phyloP scores from a whole-genome alignment of 441 rosid species.

The Iberis amara region DNA sequence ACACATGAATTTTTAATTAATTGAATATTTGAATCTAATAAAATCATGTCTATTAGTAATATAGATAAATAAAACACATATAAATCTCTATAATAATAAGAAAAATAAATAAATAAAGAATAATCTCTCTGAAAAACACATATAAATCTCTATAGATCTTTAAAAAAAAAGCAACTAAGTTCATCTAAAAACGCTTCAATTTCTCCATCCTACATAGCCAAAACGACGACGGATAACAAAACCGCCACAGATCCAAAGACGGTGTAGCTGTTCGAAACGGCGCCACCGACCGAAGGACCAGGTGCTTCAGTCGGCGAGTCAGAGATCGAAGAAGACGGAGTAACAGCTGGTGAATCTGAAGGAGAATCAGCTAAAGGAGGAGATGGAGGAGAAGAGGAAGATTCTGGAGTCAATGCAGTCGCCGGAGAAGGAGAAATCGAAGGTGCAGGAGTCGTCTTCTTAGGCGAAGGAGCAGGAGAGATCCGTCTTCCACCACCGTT shows the following conservation, averaged over 20 bases:
- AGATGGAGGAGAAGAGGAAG: conserved; percentile 19
- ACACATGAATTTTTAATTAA: background rate
- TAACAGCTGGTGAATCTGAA: conserved; percentile 11
- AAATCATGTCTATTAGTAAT: conserved; percentile 3
- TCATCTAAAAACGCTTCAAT: background rate
- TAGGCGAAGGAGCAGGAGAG: conserved; percentile 27
- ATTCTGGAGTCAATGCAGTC: conserved; percentile 23
- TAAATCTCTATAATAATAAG: background rate
- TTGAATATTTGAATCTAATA: conserved; percentile 8
- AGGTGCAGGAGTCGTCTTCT: conserved; percentile 12
- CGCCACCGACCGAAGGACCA: conserved; percentile 24
- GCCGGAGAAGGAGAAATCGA: conserved; percentile 24
- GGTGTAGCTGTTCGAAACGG: conserved; percentile 21
- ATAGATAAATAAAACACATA: background rate
- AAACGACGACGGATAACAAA: conserved; percentile 32
- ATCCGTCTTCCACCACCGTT: conserved; percentile 27
- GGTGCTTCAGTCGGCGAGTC: conserved; percentile 38
- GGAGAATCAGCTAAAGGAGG: conserved; percentile 31
- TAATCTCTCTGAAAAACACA: conserved; percentile 3
- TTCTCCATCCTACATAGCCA: conserved; percentile 23
- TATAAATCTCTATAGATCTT: background rate
- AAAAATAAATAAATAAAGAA: conserved; percentile 6
- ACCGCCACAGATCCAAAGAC: conserved; percentile 30
- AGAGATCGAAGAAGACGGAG: conserved; percentile 30
- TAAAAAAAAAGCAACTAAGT: conserved; percentile 12